These are phyloP conservation scores for Eucalyptus tenuipes DNA, from an alignment of 345 rosid species.

Conservation along the genomic window DNA sequence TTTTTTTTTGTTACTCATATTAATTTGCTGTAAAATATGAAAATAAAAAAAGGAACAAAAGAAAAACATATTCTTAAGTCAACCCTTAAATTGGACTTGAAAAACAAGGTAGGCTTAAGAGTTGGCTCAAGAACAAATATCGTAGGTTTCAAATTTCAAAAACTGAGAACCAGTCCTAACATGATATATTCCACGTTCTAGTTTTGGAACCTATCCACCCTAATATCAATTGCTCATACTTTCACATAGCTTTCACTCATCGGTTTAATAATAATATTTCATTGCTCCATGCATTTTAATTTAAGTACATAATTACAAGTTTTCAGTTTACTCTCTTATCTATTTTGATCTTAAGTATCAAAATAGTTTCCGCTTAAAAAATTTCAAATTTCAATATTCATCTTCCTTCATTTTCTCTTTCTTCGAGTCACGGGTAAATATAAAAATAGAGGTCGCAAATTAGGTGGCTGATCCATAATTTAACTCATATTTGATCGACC, in stretches of 20 bases:
- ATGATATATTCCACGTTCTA: not conserved
- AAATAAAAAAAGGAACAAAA: too few relatives aligned
- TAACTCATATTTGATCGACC: not conserved
- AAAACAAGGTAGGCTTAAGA: not conserved
- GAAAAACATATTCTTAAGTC: not conserved
- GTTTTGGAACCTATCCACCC: not conserved
- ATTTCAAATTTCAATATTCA: not conserved
- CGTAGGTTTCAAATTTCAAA: not conserved
- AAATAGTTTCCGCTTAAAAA: not conserved
- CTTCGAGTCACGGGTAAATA: too few relatives aligned
- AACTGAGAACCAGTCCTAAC: not conserved
- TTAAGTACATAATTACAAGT: not conserved
- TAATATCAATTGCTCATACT: too few relatives aligned
- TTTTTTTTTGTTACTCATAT: not conserved
- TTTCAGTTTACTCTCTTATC: not conserved
- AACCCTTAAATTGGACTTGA: too few relatives aligned
- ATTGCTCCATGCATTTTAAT: not conserved
- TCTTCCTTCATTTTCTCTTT: not conserved
- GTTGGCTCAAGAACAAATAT: not conserved
- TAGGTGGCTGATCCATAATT: too few relatives aligned
- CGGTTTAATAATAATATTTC: too few relatives aligned
- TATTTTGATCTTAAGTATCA: not conserved
- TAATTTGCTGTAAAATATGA: too few relatives aligned
- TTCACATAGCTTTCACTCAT: not conserved
- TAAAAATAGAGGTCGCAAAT: too few relatives aligned